Base-by-base conservation (phyloP, 1,139 yeast species). In the Arxiozyma heterogenica region DNA sequence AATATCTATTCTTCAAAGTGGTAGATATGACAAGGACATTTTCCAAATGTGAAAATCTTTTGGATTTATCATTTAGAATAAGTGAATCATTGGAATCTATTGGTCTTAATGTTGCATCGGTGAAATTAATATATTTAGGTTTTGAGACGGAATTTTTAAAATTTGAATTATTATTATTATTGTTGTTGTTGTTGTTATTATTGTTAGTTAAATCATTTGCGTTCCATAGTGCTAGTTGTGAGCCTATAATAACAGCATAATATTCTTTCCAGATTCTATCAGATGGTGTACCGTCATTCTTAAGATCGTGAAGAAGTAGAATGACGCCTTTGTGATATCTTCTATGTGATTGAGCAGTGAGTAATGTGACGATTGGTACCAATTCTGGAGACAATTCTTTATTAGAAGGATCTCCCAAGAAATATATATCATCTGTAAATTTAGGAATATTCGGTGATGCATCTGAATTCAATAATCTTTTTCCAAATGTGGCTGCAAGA, bases 171-270 rank as follows among this genome's bases (percentile, higher is more conserved):
- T 71, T 71, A 55, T 75, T 77, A 34, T 43, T n/a, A 3, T 42
- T 20, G 20, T 48, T 49, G n/a, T n/a, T n/a, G n/a, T 75, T 72
- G 56, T 71, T 71, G 54, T 75, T 77, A 34, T 43, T n/a, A 3
- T 42, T 20, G 20, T 48, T 49, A 18, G 88, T 86, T 58, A 90
- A 73, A 57, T 79, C 79, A 42, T 83, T 84, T 1, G 95, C 94
- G 69, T 89, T 91, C 97, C 97, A 91, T 59, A 88, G 81, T 1
- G 97, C 95, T 57, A 93, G 74, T 63, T 90, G 96, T 57, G 90
- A 87, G 20, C 98, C 98, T 12, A 89, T 81, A 51, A 93, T 75
- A 34, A 88, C 87, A 48, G 96, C 97, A 69, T 86, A 93, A 23
- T 90, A 96, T 69, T 93, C 96, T 56, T 79, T 78, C 98, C 98